Conservation (phyloP, 257 asterid species). For the Perilla frutescens region DNA sequence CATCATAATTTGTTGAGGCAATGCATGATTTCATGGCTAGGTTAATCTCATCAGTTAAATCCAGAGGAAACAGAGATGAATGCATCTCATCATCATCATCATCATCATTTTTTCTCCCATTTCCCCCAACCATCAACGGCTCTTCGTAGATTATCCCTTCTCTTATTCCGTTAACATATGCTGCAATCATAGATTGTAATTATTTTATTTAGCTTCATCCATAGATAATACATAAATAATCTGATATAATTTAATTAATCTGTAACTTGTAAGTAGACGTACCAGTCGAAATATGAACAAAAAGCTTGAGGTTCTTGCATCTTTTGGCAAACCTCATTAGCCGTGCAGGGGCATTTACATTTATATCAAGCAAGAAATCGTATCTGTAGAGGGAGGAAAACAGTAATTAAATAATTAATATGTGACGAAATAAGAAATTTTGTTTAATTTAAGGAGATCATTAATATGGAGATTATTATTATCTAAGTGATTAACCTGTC, state of each 20-base stretch:
- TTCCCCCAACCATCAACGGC: slow-evolving; percentile 40
- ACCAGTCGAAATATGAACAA: slow-evolving; percentile 47
- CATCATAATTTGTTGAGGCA: slow-evolving; percentile 16
- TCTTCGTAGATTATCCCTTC: slow-evolving; percentile 39
- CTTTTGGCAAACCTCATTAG: slow-evolving; percentile 50
- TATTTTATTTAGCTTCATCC: no score
- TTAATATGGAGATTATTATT: neutral
- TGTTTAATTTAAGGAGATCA: no score
- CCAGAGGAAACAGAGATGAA: slow-evolving; percentile 32
- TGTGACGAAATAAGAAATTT: no score
- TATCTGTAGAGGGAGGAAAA: slow-evolving; percentile 25
- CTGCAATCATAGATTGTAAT: slow-evolving; percentile 12
- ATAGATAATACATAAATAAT: neutral
- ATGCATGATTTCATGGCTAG: slow-evolving; percentile 36
- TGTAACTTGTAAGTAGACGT: neutral
- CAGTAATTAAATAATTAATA: no score
- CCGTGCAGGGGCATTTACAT: slow-evolving; percentile 46
- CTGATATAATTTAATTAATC: no score
- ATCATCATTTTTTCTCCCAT: slow-evolving; percentile 32
- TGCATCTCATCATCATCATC: neutral
- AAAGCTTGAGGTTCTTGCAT: slow-evolving; percentile 55
- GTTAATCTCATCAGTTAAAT: slow-evolving; percentile 36
- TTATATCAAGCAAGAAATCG: slow-evolving; percentile 44
- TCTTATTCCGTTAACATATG: slow-evolving; percentile 43
- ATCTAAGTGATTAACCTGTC: slow-evolving; percentile 42